A percentile compares a stretch with the other conserved stretches of the same genome.
phyloP scores from a whole-genome alignment of 768 basidiomycete genomes.

The Mrakia gelida region DNA sequence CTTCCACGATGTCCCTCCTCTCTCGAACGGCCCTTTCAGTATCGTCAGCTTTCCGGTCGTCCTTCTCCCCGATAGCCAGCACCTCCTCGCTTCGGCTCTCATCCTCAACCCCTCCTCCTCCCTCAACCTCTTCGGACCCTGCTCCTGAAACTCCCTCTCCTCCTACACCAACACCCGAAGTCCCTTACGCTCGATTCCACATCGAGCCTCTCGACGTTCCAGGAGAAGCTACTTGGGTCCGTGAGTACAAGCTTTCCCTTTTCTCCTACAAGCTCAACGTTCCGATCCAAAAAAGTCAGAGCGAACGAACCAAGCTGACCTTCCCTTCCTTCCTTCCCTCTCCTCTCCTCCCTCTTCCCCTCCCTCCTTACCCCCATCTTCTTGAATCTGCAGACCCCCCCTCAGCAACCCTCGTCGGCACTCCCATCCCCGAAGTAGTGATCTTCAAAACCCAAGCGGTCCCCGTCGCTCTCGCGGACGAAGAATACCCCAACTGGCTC shows the following conservation, averaged over 20 bases:
- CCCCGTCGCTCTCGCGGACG: conserved; percentile 28
- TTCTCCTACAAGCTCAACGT: background rate
- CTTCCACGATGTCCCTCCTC: conserved; percentile 5
- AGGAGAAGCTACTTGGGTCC: background rate
- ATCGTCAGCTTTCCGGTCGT: background rate
- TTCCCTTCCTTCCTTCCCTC: background rate
- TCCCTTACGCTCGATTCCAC: background rate
- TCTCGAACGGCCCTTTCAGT: background rate
- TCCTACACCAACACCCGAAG: background rate
- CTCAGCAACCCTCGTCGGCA: conserved; percentile 22
- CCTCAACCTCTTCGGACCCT: background rate
- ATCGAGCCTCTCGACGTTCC: background rate
- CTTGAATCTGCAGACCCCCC: conserved; percentile 9
- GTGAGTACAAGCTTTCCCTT: background rate
- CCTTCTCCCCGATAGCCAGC: background rate
- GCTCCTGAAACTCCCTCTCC: background rate
- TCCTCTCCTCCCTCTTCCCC: background rate
- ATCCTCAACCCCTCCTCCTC: background rate
- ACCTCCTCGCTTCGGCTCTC: conserved; percentile 1
- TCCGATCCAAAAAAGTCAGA: background rate
- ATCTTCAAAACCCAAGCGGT: conserved; percentile 18
- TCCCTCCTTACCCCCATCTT: background rate
- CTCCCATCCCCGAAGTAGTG: conserved; percentile 31
- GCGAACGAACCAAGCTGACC: background rate
- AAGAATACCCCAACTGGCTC: conserved; percentile 28